Conservation (phyloP, 179 eudicot genomes). For the Beta lomatogona region DNA sequence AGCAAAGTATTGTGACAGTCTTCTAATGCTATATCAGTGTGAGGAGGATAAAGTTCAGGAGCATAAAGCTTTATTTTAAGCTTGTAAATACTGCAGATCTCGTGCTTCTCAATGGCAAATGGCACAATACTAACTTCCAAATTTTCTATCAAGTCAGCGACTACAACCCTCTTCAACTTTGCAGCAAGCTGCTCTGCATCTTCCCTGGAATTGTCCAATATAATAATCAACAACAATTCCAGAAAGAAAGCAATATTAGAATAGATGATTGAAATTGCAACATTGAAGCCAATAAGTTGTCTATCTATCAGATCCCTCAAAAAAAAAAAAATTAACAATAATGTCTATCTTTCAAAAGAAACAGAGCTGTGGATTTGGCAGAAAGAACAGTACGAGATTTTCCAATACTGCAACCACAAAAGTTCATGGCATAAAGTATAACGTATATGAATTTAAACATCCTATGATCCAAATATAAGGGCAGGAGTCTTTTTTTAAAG, state of each 20-base stretch:
- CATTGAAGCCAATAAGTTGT: neutral
- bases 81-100: constrained; percentile 60
- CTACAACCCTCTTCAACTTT: constrained; percentile 63
- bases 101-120: constrained; percentile 32
- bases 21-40: constrained; percentile 47
- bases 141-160: constrained; percentile 79
- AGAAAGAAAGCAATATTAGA: neutral
- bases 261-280: neutral
- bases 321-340: too few relatives aligned
- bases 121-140: constrained; percentile 73
- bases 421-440: neutral
- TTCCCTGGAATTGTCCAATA: constrained; percentile 46
- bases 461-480: neutral
- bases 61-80: constrained; percentile 64
- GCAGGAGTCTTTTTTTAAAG: neutral
- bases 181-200: constrained; percentile 72
- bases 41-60: constrained; percentile 51
- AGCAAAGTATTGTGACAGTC: constrained; percentile 57
- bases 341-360: neutral
- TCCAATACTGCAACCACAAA: neutral
- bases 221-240: neutral
- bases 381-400: neutral
- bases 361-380: neutral
- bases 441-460: neutral
- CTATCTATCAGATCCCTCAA: too few relatives aligned